A percentile compares a stretch with the other conserved stretches of the same genome.
phyloP scores from a whole-genome alignment of 305 asterid genomes.

The Fraxinus nigra region DNA sequence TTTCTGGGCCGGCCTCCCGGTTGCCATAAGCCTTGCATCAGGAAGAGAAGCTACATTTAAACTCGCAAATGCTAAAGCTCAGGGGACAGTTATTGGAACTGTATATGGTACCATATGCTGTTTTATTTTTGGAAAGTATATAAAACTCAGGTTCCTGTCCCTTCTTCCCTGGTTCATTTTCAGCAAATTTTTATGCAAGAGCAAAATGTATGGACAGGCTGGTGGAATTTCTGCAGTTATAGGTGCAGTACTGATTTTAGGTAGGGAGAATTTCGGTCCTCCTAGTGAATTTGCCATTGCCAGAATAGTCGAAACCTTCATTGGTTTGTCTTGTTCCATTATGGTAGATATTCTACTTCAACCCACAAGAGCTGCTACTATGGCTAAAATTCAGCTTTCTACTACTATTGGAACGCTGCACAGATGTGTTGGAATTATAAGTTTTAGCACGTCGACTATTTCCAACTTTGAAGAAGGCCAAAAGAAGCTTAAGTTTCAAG shows the following conservation, averaged over 20 bases:
- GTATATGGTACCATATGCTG: conserved; percentile 79
- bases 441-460: conserved; percentile 14
- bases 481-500: conserved; percentile 31
- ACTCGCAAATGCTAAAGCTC: conserved; percentile 65
- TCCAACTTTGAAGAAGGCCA: conserved; percentile 30
- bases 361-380: conserved; percentile 68
- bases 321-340: conserved; percentile 69
- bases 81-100: conserved; percentile 78
- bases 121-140: conserved; percentile 52
- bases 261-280: conserved; percentile 58
- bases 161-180: conserved; percentile 82
- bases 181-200: conserved; percentile 51
- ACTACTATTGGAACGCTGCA: conserved; percentile 33
- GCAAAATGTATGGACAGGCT: conserved; percentile 80
- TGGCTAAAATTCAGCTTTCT: conserved; percentile 58
- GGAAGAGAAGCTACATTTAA: conserved; percentile 69
- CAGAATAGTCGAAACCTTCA: conserved; percentile 68
- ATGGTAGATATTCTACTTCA: conserved; percentile 64
- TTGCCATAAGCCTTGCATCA: conserved; percentile 60
- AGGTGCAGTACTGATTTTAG: conserved; percentile 68
- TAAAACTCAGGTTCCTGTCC: conserved; percentile 54
- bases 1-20: conserved; percentile 71
- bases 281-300: conserved; percentile 77
- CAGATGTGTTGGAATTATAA: conserved; percentile 34
- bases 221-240: conserved; percentile 78